Base-by-base conservation (phyloP, 2,329 filamentous ascomycete species). In the Pestalotiopsis sp. region DNA sequence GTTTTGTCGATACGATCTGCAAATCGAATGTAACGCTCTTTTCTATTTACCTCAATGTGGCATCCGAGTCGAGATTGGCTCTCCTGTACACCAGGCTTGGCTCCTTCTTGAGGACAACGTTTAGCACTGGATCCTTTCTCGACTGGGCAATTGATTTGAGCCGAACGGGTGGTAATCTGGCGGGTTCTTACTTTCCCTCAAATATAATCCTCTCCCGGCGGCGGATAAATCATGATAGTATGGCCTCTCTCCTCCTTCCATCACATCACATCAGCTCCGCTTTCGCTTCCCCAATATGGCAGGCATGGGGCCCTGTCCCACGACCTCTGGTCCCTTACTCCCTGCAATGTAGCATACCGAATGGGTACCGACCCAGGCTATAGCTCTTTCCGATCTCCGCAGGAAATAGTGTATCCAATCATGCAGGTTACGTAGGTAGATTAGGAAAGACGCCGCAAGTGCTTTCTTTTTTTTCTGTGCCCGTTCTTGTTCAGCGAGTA, bases 241-340 rank as follows among this genome's bases (percentile, higher is more conserved):
- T 52, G 60, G 36, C 36, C 45, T 52, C 45, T 52, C 20, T n/a
- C 57, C 57, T 59, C 57, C 57, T 27, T 59, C 57, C 57, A 59
- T 59, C 57, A 59, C 45, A 52, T 52, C 45, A 52, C 23, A 5
- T 49, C 20, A 17, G 52, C 63, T 65, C 63, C 63, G 63, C 63
- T 55, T 20, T 49, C 45, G 61, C 27, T 27, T 23, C 27, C 62
- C 63, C 23, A 38, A 65, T 55, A 41, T 9, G 63, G 63, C 41
- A 65, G 45, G 63, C 41, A 23, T 6, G 52, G 17, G 13, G 31
- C 23, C 41, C 25, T 64, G n/a, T 52, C 41, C 20, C 38, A 38
- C 59, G 39, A 36, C 45, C 45, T n/a, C 2, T 52, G 45, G 45
- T 13, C 63, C 63, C 27, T 31, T 31, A 31, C 27, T 31, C 27